Evolutionary conservation across 768 basidiomycete genomes (phyloP).

Genomic region (Rhodotorula paludigena): DNA sequence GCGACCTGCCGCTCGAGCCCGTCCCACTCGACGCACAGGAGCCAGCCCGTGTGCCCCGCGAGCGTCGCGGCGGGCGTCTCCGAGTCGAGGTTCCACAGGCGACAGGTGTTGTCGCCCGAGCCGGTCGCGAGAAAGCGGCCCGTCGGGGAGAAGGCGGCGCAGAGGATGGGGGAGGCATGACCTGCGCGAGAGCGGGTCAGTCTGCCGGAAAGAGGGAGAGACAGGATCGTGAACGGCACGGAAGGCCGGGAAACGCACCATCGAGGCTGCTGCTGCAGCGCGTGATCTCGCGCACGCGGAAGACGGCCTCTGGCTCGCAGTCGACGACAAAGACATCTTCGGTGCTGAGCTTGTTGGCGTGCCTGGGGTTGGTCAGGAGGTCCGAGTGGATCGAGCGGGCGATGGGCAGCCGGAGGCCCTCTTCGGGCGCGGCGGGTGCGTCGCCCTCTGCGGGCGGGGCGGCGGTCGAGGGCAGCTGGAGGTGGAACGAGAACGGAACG

Average conservation of each 20-base stretch:
- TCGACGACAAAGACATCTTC: conserved; percentile 84
- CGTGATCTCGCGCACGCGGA: conserved; percentile 86
- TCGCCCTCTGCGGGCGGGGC: conserved; percentile 34
- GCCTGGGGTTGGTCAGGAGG: conserved; percentile 57
- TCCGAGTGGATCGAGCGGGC: conserved; percentile 61
- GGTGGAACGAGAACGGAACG: conserved; percentile 85
- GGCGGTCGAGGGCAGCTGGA: conserved; percentile 59
- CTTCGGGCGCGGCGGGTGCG: conserved; percentile 11
- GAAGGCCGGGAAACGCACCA: conserved; percentile 23
- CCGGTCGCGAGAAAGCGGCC: conserved; percentile 88
- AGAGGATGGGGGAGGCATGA: conserved; percentile 86
- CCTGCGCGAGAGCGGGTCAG: conserved; percentile 52
- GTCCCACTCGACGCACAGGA: conserved; percentile 96
- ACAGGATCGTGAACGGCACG: too few species aligned
- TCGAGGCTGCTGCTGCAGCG: conserved; percentile 61
- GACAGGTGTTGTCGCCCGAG: conserved; percentile 84
- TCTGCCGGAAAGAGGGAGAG: neutral
- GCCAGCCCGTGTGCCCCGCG: conserved; percentile 88
- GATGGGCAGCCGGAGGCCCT: conserved; percentile 60
- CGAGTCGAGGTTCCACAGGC: conserved; percentile 89
- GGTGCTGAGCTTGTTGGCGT: conserved; percentile 61
- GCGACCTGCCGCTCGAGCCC: conserved; percentile 83
- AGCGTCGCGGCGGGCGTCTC: conserved; percentile 86
- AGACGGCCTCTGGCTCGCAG: conserved; percentile 93
- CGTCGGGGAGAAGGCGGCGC: conserved; percentile 91